phyloP scores from a whole-genome alignment of 2,329 filamentous ascomycete genomes.

The Sclerotinia minor region DNA sequence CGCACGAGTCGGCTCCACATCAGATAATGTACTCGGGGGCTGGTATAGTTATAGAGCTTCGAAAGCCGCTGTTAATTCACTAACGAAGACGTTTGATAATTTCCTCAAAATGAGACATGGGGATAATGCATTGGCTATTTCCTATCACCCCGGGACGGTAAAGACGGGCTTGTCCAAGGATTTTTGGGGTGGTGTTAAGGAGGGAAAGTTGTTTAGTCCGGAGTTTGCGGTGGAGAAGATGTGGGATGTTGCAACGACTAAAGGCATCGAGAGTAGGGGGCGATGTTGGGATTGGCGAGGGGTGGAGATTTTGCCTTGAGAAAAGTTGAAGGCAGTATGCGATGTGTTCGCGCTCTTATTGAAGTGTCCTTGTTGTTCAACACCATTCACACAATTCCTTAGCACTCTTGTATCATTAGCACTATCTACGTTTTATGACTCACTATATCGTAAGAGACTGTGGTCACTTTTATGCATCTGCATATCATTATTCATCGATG shows the following conservation, averaged over 20 bases:
- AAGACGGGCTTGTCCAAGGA: conserved; percentile 70
- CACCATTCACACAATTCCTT: background rate
- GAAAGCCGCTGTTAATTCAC: conserved; percentile 72
- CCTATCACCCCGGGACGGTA: conserved; percentile 79
- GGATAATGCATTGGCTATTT: conserved; percentile 65
- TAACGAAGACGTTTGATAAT: conserved; percentile 71
- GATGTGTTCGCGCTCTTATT: background rate
- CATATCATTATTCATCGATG: background rate
- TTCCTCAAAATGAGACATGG: conserved; percentile 58
- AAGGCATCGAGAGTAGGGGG: conserved; percentile 55
- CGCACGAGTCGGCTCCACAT: conserved; percentile 72
- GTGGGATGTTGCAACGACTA: conserved; percentile 55
- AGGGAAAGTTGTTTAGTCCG: conserved; percentile 63
- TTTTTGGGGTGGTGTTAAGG: conserved; percentile 67
- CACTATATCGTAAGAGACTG: background rate
- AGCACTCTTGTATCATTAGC: background rate
- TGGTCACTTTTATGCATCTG: background rate
- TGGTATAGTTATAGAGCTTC: conserved; percentile 81
- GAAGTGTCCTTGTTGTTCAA: background rate
- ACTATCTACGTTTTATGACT: background rate
- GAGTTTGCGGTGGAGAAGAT: conserved; percentile 67
- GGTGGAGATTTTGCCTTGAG: conserved; percentile 59
- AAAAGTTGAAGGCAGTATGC: background rate
- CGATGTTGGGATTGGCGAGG: conserved; percentile 70
- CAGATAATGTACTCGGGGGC: conserved; percentile 71